Evolutionary conservation across 192 early-diverging fungal species (phyloP).

Genomic region (Linnemannia elongata): DNA sequence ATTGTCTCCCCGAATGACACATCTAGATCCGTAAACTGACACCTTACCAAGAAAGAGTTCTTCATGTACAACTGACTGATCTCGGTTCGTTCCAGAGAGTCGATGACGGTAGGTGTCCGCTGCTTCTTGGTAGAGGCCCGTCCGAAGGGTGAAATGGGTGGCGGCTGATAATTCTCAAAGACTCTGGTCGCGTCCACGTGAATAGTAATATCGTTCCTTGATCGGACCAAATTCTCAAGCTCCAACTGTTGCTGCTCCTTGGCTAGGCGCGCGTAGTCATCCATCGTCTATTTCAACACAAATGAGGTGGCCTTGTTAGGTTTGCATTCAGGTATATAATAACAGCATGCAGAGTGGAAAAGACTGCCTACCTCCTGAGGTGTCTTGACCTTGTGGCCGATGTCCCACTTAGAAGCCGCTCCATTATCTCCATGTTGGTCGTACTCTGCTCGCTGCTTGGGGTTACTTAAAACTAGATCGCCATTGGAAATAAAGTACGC

Average conservation of each 20-base stretch:
- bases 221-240: conserved; percentile 76
- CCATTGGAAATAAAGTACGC: neutral
- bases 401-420: conserved; percentile 66
- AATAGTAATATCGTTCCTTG: conserved; percentile 68
- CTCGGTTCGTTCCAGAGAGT: conserved; percentile 52
- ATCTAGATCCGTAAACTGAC: neutral
- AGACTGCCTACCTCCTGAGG: conserved; percentile 67
- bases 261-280: conserved; percentile 74
- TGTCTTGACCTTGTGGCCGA: conserved; percentile 78
- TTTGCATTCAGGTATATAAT: neutral
- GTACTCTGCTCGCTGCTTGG: conserved; percentile 83
- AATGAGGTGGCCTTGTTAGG: neutral
- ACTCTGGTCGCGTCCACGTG: conserved; percentile 65
- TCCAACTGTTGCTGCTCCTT: conserved; percentile 69
- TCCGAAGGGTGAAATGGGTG: conserved; percentile 40
- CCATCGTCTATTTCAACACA: conserved; percentile 60
- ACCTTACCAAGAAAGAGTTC: conserved; percentile 72
- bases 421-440: conserved; percentile 94
- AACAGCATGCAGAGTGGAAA: neutral
- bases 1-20: neutral
- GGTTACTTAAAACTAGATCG: conserved; percentile 79
- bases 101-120: conserved; percentile 17
- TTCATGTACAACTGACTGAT: conserved; percentile 66
- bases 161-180: conserved; percentile 60
- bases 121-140: conserved; percentile 29